phyloP scores from a whole-genome alignment of 148 eudicot species.

The Diospyros kaki region DNA sequence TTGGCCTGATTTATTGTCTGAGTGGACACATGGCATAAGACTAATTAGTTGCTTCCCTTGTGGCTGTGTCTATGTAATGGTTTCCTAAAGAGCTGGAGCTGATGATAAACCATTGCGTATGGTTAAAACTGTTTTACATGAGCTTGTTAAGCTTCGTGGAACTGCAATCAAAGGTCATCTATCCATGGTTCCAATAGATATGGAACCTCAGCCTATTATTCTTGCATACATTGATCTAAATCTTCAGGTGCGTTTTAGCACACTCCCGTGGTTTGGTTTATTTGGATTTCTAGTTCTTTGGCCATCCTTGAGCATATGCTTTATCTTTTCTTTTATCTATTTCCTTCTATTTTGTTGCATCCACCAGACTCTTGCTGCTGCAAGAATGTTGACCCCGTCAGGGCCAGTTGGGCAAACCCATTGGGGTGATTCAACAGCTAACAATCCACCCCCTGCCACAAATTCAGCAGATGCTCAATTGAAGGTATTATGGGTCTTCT shows the following conservation, averaged over 20 bases:
- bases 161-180: conserved; percentile 98
- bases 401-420: conserved; percentile 86
- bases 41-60: neutral
- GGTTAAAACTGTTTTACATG: conserved; percentile 98
- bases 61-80: neutral
- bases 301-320: neutral
- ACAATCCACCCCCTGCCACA: conserved; percentile 65
- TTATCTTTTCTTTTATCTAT: neutral
- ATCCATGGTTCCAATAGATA: conserved; percentile 94
- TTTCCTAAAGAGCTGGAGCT: conserved; percentile 77
- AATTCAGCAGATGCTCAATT: conserved; percentile 90
- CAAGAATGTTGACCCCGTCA: conserved; percentile 95
- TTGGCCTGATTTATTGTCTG: neutral
- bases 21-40: neutral
- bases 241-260: conserved; percentile 58
- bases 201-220: conserved; percentile 94
- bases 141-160: conserved; percentile 96
- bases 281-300: neutral
- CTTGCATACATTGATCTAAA: conserved; percentile 97
- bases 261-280: neutral
- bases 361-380: conserved; percentile 89
- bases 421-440: conserved; percentile 89
- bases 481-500: conserved; percentile 60
- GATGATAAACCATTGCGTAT: conserved; percentile 98
- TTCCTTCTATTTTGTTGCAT: neutral